Evolutionary conservation across 2,329 filamentous ascomycete genomes (phyloP).

Genomic region (Paraphoma chrysanthemicola): DNA sequence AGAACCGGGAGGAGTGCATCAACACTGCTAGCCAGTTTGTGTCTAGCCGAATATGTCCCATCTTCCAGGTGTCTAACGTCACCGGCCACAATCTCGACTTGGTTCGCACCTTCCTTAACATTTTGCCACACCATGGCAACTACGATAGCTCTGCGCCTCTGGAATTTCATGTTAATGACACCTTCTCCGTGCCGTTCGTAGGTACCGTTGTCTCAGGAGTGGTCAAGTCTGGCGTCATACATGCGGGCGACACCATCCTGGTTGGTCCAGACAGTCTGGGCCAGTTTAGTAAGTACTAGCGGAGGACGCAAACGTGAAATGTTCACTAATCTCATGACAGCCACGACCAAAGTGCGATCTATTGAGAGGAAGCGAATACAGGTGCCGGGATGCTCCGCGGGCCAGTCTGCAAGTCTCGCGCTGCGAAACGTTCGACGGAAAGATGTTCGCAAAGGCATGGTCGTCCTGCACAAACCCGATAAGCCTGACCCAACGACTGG

Average conservation of each 20-base stretch:
- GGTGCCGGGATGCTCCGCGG: constrained; percentile 86
- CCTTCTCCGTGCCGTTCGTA: constrained; percentile 95
- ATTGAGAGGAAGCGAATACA: constrained; percentile 94
- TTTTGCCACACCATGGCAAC: constrained; percentile 90
- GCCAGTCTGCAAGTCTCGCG: constrained; percentile 91
- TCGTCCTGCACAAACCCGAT: constrained; percentile 85
- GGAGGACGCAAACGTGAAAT: too few relatives aligned
- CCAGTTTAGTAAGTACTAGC: constrained; percentile 66
- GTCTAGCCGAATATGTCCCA: constrained; percentile 90
- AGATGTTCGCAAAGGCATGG: constrained; percentile 97
- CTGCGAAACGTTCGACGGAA: constrained; percentile 86
- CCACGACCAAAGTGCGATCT: constrained; percentile 82
- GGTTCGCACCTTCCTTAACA: constrained; percentile 91
- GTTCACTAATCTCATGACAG: too few relatives aligned
- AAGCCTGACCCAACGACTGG: constrained; percentile 58
- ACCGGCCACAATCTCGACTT: constrained; percentile 90
- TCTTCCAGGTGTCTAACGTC: constrained; percentile 98
- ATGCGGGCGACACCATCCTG: constrained; percentile 87
- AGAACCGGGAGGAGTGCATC: constrained; percentile 87
- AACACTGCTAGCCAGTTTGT: constrained; percentile 97
- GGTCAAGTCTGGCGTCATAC: constrained; percentile 81
- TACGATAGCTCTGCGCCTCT: constrained; percentile 86
- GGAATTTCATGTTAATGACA: constrained; percentile 96
- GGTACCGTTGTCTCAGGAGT: constrained; percentile 96
- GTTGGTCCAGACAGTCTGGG: constrained; percentile 91